Evolutionary conservation across 805 yeast species (phyloP).

Genomic region (Hanseniaspora pseudoguilliermondii): DNA sequence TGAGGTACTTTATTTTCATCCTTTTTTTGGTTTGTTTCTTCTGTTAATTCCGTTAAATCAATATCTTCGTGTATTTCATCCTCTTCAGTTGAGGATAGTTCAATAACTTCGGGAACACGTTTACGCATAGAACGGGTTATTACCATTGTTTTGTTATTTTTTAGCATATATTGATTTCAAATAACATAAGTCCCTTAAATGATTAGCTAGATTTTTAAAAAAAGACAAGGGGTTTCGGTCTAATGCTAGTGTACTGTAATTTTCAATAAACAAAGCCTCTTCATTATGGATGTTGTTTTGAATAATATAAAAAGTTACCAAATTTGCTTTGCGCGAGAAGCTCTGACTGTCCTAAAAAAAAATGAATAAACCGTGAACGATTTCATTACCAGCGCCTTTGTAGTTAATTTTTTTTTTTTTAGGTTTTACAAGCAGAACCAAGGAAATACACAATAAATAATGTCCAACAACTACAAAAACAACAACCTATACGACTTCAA

Average conservation of each 20-base stretch:
- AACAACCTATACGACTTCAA: slow-evolving; percentile 9
- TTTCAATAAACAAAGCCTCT: too few species aligned
- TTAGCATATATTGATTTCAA: too few species aligned
- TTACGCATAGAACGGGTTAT: background rate
- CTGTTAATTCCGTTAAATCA: background rate
- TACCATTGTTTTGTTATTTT: background rate
- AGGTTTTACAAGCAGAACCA: background rate
- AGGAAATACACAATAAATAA: background rate
- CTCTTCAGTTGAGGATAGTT: background rate
- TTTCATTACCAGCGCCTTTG: too few species aligned
- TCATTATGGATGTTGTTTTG: too few species aligned
- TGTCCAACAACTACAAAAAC: background rate
- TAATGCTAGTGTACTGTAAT: too few species aligned
- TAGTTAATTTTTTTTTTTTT: background rate
- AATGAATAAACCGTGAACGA: too few species aligned
- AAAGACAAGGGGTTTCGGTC: too few species aligned
- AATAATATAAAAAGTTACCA: too few species aligned
- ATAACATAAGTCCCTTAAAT: too few species aligned
- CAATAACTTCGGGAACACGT: background rate
- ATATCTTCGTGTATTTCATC: background rate
- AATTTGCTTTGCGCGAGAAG: too few species aligned
- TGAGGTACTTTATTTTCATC: background rate
- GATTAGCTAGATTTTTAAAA: too few species aligned
- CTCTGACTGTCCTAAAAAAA: too few species aligned
- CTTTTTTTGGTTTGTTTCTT: background rate